phyloP scores from a whole-genome alignment of 176 grass and related monocot genomes.

The Lolium perenne region DNA sequence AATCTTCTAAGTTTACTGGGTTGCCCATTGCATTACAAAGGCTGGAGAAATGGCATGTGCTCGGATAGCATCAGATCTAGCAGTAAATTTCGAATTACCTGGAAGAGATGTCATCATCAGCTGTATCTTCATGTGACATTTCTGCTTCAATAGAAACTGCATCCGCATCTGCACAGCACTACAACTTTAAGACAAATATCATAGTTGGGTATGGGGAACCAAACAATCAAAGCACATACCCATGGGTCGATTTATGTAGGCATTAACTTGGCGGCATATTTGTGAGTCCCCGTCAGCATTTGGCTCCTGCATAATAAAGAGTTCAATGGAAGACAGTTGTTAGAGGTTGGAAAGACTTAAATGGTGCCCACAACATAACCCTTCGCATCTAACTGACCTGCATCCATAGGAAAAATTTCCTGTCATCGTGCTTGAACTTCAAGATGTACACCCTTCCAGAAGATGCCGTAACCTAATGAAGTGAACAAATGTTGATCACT shows the following conservation, averaged over 20 bases:
- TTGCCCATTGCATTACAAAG: slow-evolving; percentile 18
- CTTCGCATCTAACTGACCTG: slow-evolving; percentile 61
- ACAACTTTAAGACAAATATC: slow-evolving; percentile 37
- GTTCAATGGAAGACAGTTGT: background rate
- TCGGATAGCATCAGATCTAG: slow-evolving; percentile 1
- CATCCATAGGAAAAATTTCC: slow-evolving; percentile 98
- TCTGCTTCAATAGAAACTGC: slow-evolving; percentile 78
- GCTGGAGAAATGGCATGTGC: background rate
- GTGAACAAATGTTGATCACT: slow-evolving; percentile 35
- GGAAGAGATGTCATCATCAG: slow-evolving; percentile 98
- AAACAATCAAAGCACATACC: slow-evolving; percentile 54
- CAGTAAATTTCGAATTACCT: slow-evolving; percentile 58
- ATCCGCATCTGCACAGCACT: slow-evolving; percentile 67
- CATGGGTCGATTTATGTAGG: slow-evolving; percentile 82
- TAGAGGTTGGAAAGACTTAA: slow-evolving; percentile 1
- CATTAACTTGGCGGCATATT: slow-evolving; percentile 79
- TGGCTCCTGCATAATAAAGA: slow-evolving; percentile 62
- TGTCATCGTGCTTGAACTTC: slow-evolving; percentile 81
- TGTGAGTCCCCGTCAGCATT: slow-evolving; percentile 69
- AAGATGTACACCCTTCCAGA: slow-evolving; percentile 96
- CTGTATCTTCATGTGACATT: slow-evolving; percentile 84
- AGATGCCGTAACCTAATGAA: slow-evolving; percentile 80
- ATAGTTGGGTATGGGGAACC: slow-evolving; percentile 8
- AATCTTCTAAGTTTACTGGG: background rate
- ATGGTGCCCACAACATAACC: slow-evolving; percentile 30